Evolutionary conservation across 106 monocot genomes (phyloP).

Genomic region (Apostasia ramifera): DNA sequence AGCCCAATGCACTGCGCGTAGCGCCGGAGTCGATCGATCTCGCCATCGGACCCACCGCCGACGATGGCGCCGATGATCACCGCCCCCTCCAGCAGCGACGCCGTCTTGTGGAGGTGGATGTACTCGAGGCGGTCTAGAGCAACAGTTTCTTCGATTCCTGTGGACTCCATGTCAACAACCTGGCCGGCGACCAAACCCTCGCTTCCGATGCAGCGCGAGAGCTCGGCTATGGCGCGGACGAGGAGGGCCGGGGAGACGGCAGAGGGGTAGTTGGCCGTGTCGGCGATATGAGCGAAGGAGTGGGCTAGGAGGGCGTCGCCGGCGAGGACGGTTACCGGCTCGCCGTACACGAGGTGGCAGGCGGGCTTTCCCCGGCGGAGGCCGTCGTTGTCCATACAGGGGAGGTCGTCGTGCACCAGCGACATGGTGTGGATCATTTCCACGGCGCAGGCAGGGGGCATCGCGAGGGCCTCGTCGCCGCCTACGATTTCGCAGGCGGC

Average conservation of each 20-base stretch:
- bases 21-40: constrained; percentile 51
- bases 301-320: constrained; percentile 66
- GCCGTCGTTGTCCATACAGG: constrained; percentile 69
- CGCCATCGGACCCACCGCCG: constrained; percentile 55
- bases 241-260: background rate
- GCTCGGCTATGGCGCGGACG: constrained; percentile 17
- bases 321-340: constrained; percentile 56
- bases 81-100: constrained; percentile 70
- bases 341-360: constrained; percentile 45
- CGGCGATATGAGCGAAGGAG: constrained; percentile 35
- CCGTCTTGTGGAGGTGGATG: constrained; percentile 87
- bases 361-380: constrained; percentile 59
- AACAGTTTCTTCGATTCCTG: constrained; percentile 4
- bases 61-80: constrained; percentile 76
- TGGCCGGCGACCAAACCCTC: constrained; percentile 40
- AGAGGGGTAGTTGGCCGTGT: constrained; percentile 3
- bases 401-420: constrained; percentile 69
- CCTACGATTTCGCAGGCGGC: constrained; percentile 53
- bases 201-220: constrained; percentile 12
- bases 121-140: constrained; percentile 35
- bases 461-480: constrained; percentile 20
- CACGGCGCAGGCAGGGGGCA: constrained; percentile 42
- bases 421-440: constrained; percentile 86
- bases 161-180: constrained; percentile 23
- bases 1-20: constrained; percentile 68